phyloP scores from a whole-genome alignment of 2,329 filamentous ascomycete species.

The Daldinia sp. region DNA sequence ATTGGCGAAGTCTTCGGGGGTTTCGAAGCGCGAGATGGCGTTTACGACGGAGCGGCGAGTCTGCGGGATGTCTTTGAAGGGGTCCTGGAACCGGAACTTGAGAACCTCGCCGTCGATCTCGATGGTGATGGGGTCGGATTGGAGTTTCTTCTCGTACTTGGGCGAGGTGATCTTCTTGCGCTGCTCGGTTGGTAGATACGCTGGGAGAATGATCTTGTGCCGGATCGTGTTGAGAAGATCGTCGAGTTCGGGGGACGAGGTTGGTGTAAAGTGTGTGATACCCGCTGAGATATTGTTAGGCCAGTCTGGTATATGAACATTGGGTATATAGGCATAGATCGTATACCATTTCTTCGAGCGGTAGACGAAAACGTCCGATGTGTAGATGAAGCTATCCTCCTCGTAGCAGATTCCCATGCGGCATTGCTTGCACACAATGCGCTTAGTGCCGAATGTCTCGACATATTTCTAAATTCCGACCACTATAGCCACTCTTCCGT shows the following conservation, averaged over 20 bases:
- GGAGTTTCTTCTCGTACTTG: conserved; percentile 57
- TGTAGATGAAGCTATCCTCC: conserved; percentile 37
- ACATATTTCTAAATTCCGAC: conserved; percentile 36
- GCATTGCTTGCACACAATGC: conserved; percentile 40
- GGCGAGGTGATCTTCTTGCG: conserved; percentile 60
- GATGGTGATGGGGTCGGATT: conserved; percentile 64
- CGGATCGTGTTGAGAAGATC: conserved; percentile 61
- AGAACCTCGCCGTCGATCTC: conserved; percentile 65
- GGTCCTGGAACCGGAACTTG: conserved; percentile 59
- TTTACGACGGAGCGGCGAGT: conserved; percentile 50
- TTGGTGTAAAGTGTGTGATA: conserved; percentile 58
- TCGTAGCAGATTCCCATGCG: conserved; percentile 37
- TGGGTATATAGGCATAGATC: not conserved
- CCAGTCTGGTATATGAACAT: not conserved
- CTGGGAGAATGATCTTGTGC: conserved; percentile 67
- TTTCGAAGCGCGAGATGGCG: conserved; percentile 57
- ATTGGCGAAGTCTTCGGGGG: conserved; percentile 60
- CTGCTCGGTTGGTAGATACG: conserved; percentile 63
- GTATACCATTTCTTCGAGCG: conserved; percentile 41
- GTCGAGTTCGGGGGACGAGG: conserved; percentile 64
- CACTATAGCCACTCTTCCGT: not conserved
- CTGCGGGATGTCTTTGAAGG: conserved; percentile 53
- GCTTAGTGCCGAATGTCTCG: conserved; percentile 41
- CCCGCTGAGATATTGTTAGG: conserved; percentile 33
- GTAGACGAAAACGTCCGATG: conserved; percentile 44